Evolutionary conservation across 192 early-diverging fungal genomes (phyloP), one percentile per base, ranked within the genome.

Genomic region (Mortierella alpina): DNA sequence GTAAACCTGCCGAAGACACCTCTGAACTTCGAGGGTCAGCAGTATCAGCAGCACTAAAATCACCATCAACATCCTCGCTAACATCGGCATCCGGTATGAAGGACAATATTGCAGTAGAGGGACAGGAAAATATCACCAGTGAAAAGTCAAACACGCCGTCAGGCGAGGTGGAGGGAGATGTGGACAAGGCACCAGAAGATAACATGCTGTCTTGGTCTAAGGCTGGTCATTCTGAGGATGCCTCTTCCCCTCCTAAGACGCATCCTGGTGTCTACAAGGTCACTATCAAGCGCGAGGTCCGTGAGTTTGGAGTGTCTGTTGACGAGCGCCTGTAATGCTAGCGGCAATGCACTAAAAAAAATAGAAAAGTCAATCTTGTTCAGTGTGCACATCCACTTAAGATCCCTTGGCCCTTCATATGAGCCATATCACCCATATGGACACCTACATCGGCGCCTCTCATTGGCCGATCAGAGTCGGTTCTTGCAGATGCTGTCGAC

Each of bases 301-400:
- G 54, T n/a, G 77, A 80, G 55, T 72, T 80, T 17, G 68, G 77
- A 22, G 13, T 80, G 13, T 65, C 72, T 52, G 45, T 80, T 20
- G 68, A 71, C 15, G 76, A 79, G 63, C 46, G 62, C 2, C 55
- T 49, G 51, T 78, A 54, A 40, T 10, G 14, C 17, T 39, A 8
- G 7, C 15, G 31, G 31, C 3, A 31, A 3, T 31, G 31, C 8
- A 8, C n/a, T 4, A 55, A 55, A 55, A 18, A 55, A 55, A 55
- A 2, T 8, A n/a, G 53, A 18, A 55, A 20, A 8, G 0, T 9
- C n/a, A 5, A 60, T 1, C 10, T 57, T 1, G 22, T 57, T 57
- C 10, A 11, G 10, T 57, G 56, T 57, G 10, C 17, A 15, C 1
- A 31, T 31, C 31, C 1, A 31, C 31, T 31, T 1, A 1, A 31